Evolutionary conservation across 2,329 filamentous ascomycete genomes (phyloP), one percentile per base, ranked within the genome.

Genomic region (Colletotrichum nymphaeae): DNA sequence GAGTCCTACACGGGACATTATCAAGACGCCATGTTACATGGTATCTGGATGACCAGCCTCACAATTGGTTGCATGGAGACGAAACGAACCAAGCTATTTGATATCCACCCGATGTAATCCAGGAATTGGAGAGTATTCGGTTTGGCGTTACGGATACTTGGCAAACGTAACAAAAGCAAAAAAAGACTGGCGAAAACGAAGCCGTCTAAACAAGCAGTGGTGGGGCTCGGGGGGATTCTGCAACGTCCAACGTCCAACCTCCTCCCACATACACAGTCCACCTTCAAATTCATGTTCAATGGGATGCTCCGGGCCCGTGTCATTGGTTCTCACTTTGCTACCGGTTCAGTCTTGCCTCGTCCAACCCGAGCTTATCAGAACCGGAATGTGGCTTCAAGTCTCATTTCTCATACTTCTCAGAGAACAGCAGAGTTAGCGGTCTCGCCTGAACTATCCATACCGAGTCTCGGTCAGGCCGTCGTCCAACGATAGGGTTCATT

Each of bases 361-460:
- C 22, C 30, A n/a, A 6, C 49, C n/a, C 52, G 19, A 12, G 49
- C 59, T 52, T 22, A 58, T 65, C 22, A 55, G 37, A 66, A 30
- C 42, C 63, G 37, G 35, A 26, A 64, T 37, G 67, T 26, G 42
- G 19, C 37, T 52, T 49, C 37, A 16, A 24, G 12, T 32, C 26
- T 32, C 37, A n/a, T 32, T 22, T 32, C 12, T 59, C 19, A 24
- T 32, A 28, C 19, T 26, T 30, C 32, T 4, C 49, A 14, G 22
- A 52, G 59, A 28, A n/a, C 42, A 24, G 37, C 26, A 66, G 14
- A 42, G 8, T 26, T 14, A 19, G n/a, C 32, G 5, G 22, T 42
- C 66, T 66, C 67, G 49, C 28, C 67, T 55, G 67, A 66, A 59
- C 42, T 19, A 49, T 67, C 42, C 14, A 22, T 19, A 49, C 59